Conservation (phyloP, 306 rosid genomes). For the Vigna unguiculata region DNA sequence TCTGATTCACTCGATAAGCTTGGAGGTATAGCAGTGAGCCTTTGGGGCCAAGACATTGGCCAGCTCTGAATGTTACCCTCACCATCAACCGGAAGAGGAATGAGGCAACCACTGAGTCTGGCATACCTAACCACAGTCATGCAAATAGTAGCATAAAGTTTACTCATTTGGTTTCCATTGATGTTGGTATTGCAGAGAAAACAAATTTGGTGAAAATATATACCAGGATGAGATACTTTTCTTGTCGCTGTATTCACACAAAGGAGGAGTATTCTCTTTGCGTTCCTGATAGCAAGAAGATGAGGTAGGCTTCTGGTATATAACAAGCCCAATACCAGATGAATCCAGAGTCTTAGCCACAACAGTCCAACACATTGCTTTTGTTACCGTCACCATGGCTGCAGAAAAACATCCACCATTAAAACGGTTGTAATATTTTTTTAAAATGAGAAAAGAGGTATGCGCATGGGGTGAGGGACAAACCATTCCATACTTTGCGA, state of each 20-base stretch:
- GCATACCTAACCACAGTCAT: slow-evolving; percentile 60
- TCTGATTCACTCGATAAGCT: slow-evolving; percentile 55
- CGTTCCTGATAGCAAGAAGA: slow-evolving; percentile 64
- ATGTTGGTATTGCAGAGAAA: slow-evolving; percentile 20
- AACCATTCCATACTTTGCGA: slow-evolving; percentile 74
- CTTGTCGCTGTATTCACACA: slow-evolving; percentile 57
- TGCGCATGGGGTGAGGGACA: slow-evolving; percentile 41
- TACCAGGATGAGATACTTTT: slow-evolving; percentile 77
- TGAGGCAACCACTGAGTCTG: slow-evolving; percentile 64
- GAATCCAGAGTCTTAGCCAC: slow-evolving; percentile 70
- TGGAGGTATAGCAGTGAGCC: slow-evolving; percentile 70
- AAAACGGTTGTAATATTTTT: slow-evolving; percentile 31
- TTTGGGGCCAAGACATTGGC: slow-evolving; percentile 82
- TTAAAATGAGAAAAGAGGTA: slow-evolving; percentile 7
- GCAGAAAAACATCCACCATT: slow-evolving; percentile 48
- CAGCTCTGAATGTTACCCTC: slow-evolving; percentile 57
- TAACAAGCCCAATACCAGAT: slow-evolving; percentile 81
- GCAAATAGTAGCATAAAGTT: background rate
- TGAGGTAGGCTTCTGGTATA: slow-evolving; percentile 81
- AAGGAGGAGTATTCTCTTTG: slow-evolving; percentile 56
- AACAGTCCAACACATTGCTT: slow-evolving; percentile 75
- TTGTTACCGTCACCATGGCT: slow-evolving; percentile 73
- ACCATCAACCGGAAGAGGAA: slow-evolving; percentile 62
- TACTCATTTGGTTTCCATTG: background rate
- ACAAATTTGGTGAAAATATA: slow-evolving; percentile 37